A percentile compares a stretch with the other conserved stretches of the same genome.
Conservation (phyloP, 176 grass and related monocot species). For the Miscanthus lutarioriparius region DNA sequence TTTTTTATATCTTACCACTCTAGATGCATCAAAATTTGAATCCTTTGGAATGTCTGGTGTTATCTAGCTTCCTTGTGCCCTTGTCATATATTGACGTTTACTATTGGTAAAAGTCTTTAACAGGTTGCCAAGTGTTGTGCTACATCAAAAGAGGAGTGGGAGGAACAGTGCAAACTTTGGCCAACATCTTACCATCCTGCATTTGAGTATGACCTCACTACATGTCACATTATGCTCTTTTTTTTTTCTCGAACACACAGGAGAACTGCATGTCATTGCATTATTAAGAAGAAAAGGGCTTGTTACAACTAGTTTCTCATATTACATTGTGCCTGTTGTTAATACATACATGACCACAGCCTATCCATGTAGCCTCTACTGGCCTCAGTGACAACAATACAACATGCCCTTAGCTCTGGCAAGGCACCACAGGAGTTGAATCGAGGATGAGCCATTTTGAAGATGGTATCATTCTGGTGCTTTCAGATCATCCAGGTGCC, state of each 20-base stretch:
- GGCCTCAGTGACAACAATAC: background rate
- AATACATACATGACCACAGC: background rate
- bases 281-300: background rate
- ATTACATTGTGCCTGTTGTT: background rate
- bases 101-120: constrained; percentile 20
- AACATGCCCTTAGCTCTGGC: background rate
- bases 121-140: constrained; percentile 81
- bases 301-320: background rate
- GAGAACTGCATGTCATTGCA: background rate
- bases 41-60: background rate
- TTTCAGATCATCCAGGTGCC: background rate
- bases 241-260: background rate
- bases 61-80: background rate
- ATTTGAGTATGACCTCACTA: constrained; percentile 49
- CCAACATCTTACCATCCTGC: constrained; percentile 95
- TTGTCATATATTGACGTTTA: constrained; percentile 37
- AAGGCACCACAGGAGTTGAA: background rate
- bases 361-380: background rate
- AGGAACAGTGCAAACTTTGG: constrained; percentile 95
- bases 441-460: background rate
- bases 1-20: constrained; percentile 19
- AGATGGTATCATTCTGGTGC: background rate
- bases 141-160: constrained; percentile 87
- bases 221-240: background rate
- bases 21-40: background rate